Conservation (phyloP, 305 asterid genomes). For the Fraxinus paxiana region DNA sequence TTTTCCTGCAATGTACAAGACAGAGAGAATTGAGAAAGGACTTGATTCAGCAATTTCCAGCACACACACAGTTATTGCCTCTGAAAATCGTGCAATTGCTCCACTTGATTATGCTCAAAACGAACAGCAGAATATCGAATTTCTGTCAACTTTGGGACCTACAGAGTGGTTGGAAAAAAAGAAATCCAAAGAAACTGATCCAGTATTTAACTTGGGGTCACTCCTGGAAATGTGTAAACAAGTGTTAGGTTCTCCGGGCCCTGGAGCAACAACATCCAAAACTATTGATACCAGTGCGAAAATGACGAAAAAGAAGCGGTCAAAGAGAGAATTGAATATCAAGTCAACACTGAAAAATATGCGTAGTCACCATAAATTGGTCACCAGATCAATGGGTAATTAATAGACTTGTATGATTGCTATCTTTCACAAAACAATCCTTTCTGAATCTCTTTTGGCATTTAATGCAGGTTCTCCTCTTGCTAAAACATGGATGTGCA, state of each 20-base stretch:
- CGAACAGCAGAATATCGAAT: slow-evolving; percentile 31
- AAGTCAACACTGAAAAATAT: slow-evolving; percentile 36
- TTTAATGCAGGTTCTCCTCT: slow-evolving; percentile 60
- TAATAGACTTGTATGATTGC: slow-evolving; percentile 18
- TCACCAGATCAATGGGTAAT: slow-evolving; percentile 34
- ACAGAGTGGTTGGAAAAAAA: slow-evolving; percentile 38
- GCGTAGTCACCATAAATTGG: slow-evolving; percentile 28
- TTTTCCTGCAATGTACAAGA: background rate
- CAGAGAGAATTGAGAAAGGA: slow-evolving; percentile 43
- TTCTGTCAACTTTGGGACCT: slow-evolving; percentile 47
- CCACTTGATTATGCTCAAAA: slow-evolving; percentile 28
- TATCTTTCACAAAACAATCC: slow-evolving; percentile 20
- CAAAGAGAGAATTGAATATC: slow-evolving; percentile 46
- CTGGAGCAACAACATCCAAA: slow-evolving; percentile 32
- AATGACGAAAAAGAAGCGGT: slow-evolving; percentile 52
- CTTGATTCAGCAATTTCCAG: slow-evolving; percentile 34
- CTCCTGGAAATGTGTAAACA: slow-evolving; percentile 34
- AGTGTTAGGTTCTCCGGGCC: slow-evolving; percentile 33
- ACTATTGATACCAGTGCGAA: slow-evolving; percentile 39
- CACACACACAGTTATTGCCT: slow-evolving; percentile 25
- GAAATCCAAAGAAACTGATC: slow-evolving; percentile 52
- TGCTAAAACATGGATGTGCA: slow-evolving; percentile 45
- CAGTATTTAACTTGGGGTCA: slow-evolving; percentile 47
- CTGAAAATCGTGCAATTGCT: slow-evolving; percentile 16
- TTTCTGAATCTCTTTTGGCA: slow-evolving; percentile 23